phyloP scores from a whole-genome alignment of 805 yeast genomes.

The Kodamaea hsintzibuensis region DNA sequence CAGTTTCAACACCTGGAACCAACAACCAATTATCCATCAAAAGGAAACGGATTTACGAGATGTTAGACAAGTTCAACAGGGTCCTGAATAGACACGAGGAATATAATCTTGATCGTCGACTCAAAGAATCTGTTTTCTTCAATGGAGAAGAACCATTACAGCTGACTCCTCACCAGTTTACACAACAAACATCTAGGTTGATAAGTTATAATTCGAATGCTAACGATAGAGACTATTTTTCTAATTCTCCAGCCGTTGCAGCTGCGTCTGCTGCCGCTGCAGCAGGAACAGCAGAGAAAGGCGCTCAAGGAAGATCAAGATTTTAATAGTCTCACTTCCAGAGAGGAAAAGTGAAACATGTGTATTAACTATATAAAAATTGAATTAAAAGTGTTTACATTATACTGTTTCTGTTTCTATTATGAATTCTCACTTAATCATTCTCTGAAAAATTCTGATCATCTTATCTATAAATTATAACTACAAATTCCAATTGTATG shows the following conservation, averaged over 20 bases:
- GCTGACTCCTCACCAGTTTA: not conserved
- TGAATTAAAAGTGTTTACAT: not conserved
- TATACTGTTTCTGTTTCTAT: too few relatives aligned
- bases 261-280: conserved; percentile 11
- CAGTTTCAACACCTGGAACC: conserved; percentile 18
- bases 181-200: not conserved
- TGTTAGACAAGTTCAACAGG: conserved; percentile 40
- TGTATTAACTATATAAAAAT: not conserved
- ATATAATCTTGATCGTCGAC: conserved; percentile 10
- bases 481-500: not conserved
- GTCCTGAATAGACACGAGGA: conserved; percentile 38
- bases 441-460: not conserved
- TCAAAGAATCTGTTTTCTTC: conserved; percentile 8
- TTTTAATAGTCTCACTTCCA: not conserved
- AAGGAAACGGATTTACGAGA: conserved; percentile 39
- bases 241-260: conserved; percentile 9
- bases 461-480: too few relatives aligned
- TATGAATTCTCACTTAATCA: too few relatives aligned
- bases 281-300: conserved; percentile 9
- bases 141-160: not conserved
- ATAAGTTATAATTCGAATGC: conserved; percentile 12
- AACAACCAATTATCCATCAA: conserved; percentile 36
- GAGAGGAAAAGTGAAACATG: not conserved
- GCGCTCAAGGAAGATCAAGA: not conserved
- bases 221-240: conserved; percentile 14